A percentile compares a stretch with the other conserved stretches of the same genome.
These are phyloP conservation scores for Geranium incanum DNA, from an alignment of 441 rosid species.

Conservation along the genomic window DNA sequence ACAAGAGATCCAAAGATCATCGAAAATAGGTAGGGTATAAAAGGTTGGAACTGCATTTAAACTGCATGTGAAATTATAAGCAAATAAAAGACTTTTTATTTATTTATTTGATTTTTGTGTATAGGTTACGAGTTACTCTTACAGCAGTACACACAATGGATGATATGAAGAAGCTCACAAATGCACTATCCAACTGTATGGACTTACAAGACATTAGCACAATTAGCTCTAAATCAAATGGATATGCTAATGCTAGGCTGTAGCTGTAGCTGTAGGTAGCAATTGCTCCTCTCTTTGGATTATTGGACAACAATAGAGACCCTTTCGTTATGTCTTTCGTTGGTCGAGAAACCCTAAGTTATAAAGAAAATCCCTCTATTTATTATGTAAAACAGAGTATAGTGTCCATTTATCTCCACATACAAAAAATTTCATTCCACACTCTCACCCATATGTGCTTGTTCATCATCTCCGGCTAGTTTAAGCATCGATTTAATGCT, in stretches of 20 bases:
- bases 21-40: too few relatives aligned
- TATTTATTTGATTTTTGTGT: background rate
- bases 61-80: too few relatives aligned
- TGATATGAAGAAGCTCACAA: conserved; percentile 63
- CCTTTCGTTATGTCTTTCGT: background rate
- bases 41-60: background rate
- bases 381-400: too few relatives aligned
- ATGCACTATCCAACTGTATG: conserved; percentile 49
- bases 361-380: too few relatives aligned
- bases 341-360: too few relatives aligned
- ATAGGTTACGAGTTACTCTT: conserved; percentile 64
- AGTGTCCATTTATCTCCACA: too few relatives aligned
- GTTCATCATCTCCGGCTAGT: too few relatives aligned
- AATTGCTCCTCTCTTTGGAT: background rate
- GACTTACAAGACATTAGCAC: conserved; percentile 33
- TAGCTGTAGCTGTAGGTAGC: conserved; percentile 21
- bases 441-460: too few relatives aligned
- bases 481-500: too few relatives aligned
- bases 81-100: background rate
- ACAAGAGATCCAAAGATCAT: background rate
- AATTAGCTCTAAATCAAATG: conserved; percentile 23
- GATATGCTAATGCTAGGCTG: conserved; percentile 38
- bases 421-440: too few relatives aligned
- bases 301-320: background rate
- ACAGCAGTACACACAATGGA: conserved; percentile 61